Evolutionary conservation across 441 rosid genomes (phyloP).

Genomic region (Bocquillonia castaneifolia): DNA sequence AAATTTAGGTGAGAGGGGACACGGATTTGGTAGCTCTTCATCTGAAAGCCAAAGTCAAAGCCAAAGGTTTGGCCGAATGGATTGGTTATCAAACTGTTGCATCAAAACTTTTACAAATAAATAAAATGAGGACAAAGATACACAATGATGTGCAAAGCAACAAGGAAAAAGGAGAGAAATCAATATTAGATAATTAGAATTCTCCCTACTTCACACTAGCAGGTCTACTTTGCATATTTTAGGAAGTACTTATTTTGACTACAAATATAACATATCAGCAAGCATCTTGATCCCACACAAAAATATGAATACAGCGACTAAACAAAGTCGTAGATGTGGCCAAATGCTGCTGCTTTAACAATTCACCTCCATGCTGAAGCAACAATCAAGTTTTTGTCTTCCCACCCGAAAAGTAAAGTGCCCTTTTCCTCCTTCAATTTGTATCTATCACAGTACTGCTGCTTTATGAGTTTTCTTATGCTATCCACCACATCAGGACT

Average conservation of each 20-base stretch:
- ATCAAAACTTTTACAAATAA: background rate
- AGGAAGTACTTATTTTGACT: constrained; percentile 14
- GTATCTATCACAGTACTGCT: constrained; percentile 63
- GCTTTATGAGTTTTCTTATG: constrained; percentile 48
- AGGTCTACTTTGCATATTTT: constrained; percentile 13
- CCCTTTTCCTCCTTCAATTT: constrained; percentile 61
- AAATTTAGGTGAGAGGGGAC: too few species aligned
- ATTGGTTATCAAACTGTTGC: too few species aligned
- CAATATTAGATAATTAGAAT: constrained; percentile 27
- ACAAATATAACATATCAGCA: constrained; percentile 21
- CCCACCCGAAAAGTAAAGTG: constrained; percentile 87
- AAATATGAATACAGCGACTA: constrained; percentile 23
- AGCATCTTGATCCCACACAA: constrained; percentile 26
- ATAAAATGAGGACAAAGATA: background rate
- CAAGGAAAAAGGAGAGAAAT: background rate
- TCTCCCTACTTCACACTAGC: constrained; percentile 10
- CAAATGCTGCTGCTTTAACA: background rate
- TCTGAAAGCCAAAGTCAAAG: too few species aligned
- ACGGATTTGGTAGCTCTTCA: too few species aligned
- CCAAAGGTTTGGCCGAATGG: too few species aligned
- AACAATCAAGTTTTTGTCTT: constrained; percentile 80
- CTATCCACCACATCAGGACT: constrained; percentile 43
- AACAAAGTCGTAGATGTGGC: background rate
- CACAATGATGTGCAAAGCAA: background rate
- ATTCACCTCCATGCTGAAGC: constrained; percentile 89